These are phyloP conservation scores for Ceratobasidium sp. DNA, from an alignment of 1,284 basidiomycete species.

Conservation along the genomic window DNA sequence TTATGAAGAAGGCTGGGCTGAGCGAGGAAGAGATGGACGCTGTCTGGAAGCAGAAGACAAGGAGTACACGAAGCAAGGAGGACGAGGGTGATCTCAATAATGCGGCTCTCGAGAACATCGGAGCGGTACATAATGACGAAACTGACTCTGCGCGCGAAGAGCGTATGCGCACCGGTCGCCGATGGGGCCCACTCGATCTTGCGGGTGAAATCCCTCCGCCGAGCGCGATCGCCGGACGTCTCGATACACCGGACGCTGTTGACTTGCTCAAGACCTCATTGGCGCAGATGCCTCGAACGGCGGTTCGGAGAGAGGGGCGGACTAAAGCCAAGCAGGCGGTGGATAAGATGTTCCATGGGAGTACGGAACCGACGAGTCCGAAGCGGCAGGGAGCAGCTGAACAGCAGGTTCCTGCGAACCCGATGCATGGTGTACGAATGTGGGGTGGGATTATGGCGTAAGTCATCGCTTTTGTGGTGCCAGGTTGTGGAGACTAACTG, in stretches of 20 bases:
- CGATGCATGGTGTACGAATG: conserved; percentile 41
- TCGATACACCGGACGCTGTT: conserved; percentile 46
- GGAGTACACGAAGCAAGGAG: conserved; percentile 1
- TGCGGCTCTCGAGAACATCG: background rate
- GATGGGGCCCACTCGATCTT: conserved; percentile 47
- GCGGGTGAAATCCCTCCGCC: conserved; percentile 47
- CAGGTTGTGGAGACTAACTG: background rate
- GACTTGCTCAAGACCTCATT: conserved; percentile 44
- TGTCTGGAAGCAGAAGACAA: conserved; percentile 31
- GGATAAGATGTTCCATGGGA: conserved; percentile 21
- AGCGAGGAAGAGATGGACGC: conserved; percentile 40
- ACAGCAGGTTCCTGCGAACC: conserved; percentile 40
- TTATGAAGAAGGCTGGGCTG: conserved; percentile 38
- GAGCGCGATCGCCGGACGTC: conserved; percentile 47
- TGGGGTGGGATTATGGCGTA: conserved; percentile 42
- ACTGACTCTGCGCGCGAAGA: conserved; percentile 18
- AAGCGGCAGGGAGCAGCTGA: conserved; percentile 34
- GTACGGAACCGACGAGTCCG: conserved; percentile 31
- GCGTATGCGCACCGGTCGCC: conserved; percentile 35
- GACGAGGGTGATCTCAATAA: background rate
- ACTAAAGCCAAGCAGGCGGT: conserved; percentile 32
- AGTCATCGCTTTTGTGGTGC: background rate
- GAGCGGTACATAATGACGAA: conserved; percentile 2
- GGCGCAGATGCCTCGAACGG: conserved; percentile 27
- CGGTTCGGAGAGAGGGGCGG: background rate